Conservation (phyloP, 768 basidiomycete genomes). For the Pisolithus orientalis region DNA sequence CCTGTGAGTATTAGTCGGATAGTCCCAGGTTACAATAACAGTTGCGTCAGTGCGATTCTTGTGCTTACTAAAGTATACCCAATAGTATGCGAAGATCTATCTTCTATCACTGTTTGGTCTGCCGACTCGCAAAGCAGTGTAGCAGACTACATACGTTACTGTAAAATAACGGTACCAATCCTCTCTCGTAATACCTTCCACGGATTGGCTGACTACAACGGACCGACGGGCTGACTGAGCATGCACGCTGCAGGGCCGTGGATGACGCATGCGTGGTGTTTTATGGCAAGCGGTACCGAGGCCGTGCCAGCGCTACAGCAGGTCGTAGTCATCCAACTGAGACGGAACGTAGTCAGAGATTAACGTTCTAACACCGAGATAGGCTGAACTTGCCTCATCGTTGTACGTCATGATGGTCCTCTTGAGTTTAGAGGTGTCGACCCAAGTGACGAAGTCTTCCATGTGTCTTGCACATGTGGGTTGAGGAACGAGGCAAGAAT, state of each 20-base stretch:
- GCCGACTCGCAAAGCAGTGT: no score
- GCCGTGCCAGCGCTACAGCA: conserved; percentile 42
- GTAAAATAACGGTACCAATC: no score
- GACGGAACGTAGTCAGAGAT: conserved; percentile 12
- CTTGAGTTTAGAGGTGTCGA: conserved; percentile 95
- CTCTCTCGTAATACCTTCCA: no score
- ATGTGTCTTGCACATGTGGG: conserved; percentile 56
- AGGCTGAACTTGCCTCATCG: conserved; percentile 64
- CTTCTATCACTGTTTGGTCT: no score
- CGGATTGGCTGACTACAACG: no score
- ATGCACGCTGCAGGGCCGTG: background rate
- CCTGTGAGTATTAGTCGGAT: no score
- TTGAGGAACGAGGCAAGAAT: conserved; percentile 4
- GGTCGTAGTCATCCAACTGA: conserved; percentile 92
- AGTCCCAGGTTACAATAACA: no score
- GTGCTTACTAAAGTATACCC: no score
- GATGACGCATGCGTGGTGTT: background rate
- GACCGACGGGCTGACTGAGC: background rate
- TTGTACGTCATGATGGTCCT: conserved; percentile 94
- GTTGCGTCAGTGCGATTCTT: no score
- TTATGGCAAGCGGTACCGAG: background rate
- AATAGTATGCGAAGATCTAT: no score
- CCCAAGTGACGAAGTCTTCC: conserved; percentile 99
- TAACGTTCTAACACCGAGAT: background rate
- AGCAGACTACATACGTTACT: background rate